Evolutionary conservation across 768 basidiomycete genomes (phyloP), one percentile per base, ranked within the genome.

Genomic region (Gymnopilus junonius): DNA sequence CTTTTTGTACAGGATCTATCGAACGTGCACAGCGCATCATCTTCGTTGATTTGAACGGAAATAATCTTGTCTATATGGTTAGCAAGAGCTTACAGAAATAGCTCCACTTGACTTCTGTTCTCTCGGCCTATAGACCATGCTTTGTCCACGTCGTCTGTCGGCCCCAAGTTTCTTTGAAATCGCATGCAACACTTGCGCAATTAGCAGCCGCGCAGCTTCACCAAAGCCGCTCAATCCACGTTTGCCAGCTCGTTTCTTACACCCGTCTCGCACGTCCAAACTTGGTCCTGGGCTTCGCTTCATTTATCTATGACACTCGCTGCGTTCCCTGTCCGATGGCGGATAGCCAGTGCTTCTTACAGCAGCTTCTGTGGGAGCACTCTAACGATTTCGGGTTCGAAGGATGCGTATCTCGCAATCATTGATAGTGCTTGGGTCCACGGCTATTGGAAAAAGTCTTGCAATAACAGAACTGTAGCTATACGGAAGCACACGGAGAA

Each of bases 201-300:
- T 51, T 51, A 31, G 31, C 32, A 60, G 45, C 34, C 29, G 21
- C 35, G 59, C 27, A 51, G 29, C 59, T 29, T 55, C 37, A 31
- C n/a, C 55, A 56, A 32, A 37, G 46, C 59, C 55, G 59, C 64
- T 35, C 21, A 65, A 59, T 60, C 59, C 64, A 58, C 63, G 63
- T 65, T 37, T 60, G 63, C 59, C 63, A 65, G 6, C 15, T 23
- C 21, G 17, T 17, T 32, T 55, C 45, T 40, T 61, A 15, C 54
- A 56, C 23, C n/a, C 32, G 14, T 56, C 31, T 48, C 55, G 34
- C 59, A 43, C 35, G 51, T 35, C 14, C 42, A 34, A 29, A 20
- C 11, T 53, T 39, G 51, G 17, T 14, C 15, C 43, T 50, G 15
- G 31, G 37, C n/a, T 25, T 37, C 54, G 17, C n/a, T 25, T 8